phyloP scores from a whole-genome alignment of 225 moss, liverwort and hornwort species.

The Asterella californica region DNA sequence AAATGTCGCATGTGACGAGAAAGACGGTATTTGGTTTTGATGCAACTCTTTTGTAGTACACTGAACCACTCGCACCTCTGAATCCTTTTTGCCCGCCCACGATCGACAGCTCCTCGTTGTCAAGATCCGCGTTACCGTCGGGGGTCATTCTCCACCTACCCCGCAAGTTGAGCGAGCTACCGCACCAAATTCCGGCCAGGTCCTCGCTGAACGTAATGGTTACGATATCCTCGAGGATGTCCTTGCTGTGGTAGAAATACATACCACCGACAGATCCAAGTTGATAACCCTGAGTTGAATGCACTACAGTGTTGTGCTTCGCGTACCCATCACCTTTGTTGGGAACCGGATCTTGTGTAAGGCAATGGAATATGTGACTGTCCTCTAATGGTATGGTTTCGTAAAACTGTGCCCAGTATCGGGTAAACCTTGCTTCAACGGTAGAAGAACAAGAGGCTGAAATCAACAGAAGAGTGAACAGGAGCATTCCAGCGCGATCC shows the following conservation, averaged over 20 bases:
- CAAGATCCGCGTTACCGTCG: neutral
- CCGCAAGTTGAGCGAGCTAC: constrained; percentile 5
- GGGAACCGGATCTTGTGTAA: neutral
- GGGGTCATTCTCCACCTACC: neutral
- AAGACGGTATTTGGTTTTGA: neutral
- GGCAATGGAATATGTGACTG: neutral
- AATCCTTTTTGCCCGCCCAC: neutral
- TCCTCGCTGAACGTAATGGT: neutral
- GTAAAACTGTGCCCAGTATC: neutral
- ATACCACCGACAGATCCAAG: neutral
- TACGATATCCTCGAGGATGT: neutral
- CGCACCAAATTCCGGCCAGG: neutral
- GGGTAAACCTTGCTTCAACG: neutral
- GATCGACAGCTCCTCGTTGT: neutral
- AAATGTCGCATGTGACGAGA: neutral
- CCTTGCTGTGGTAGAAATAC: neutral
- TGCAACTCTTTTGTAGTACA: neutral
- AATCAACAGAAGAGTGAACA: neutral
- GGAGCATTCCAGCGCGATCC: neutral
- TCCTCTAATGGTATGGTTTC: neutral
- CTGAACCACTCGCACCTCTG: neutral
- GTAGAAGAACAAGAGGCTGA: neutral
- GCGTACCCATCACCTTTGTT: neutral
- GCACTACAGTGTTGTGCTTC: neutral
- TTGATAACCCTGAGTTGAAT: neutral